These are phyloP conservation scores for Arabidopsis arenosa DNA, from an alignment of 345 rosid genomes.

Conservation along the genomic window DNA sequence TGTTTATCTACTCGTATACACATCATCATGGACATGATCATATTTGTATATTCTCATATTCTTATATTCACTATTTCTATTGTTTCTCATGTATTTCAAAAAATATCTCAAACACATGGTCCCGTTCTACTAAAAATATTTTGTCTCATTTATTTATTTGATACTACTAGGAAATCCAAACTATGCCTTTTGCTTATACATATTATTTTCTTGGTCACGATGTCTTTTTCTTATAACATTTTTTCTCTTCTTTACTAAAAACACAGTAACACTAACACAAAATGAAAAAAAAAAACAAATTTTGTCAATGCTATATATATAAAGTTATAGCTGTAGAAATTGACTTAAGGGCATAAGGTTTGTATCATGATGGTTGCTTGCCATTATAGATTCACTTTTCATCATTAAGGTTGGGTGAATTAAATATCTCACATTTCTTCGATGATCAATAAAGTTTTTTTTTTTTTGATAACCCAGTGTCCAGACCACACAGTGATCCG, in stretches of 20 bases:
- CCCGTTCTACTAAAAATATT: neutral
- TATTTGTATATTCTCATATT: neutral
- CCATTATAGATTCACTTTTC: constrained; percentile 47
- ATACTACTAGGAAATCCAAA: constrained; percentile 37
- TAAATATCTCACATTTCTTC: constrained; percentile 26
- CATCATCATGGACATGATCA: neutral
- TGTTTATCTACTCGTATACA: neutral
- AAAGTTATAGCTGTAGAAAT: constrained; percentile 44
- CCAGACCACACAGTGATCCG: no score
- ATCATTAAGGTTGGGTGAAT: constrained; percentile 41
- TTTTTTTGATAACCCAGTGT: no score
- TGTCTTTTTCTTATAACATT: constrained; percentile 21
- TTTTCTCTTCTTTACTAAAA: neutral
- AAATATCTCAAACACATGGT: constrained; percentile 25
- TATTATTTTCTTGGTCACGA: neutral
- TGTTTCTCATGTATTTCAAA: constrained; percentile 3
- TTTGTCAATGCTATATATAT: constrained; percentile 17
- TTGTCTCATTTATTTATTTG: constrained; percentile 14
- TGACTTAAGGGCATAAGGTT: constrained; percentile 44
- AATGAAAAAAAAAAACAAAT: neutral
- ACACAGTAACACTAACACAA: neutral
- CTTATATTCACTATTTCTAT: neutral
- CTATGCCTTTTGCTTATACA: constrained; percentile 30
- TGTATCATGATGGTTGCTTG: constrained; percentile 46
- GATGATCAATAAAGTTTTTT: constrained; percentile 28